Evolutionary conservation across 2,329 filamentous ascomycete species (phyloP), one percentile per base, ranked within the genome.

Genomic region (Juglanconis sp.): DNA sequence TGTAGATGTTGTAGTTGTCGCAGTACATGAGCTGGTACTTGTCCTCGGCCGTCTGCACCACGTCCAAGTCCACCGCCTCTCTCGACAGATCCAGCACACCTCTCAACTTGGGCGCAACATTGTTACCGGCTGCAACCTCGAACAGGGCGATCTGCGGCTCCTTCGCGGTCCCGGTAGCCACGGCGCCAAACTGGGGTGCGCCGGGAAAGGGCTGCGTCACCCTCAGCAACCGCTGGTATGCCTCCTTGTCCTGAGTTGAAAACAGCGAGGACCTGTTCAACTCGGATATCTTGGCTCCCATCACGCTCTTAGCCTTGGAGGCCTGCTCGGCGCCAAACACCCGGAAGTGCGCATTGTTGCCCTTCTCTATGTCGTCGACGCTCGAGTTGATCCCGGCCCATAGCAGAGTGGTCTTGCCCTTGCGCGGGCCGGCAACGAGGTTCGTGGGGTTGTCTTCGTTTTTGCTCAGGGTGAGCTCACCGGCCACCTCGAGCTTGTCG

Each of bases 371-470:
- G 60, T 92, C 87, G 5, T 81, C 82, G 51, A 86, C 81, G 61
- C 88, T 89, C 61, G 91, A 92, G 73, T 96, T 97, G 76, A 96
- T 88, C 57, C 92, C 92, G 32, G 92, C 91, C 65, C 90, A 87
- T 7, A 86, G 76, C 47, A 83, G 71, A 5, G 84, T 83, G 55
- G 71, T 77, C 68, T 81, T 87, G 54, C 77, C 79, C 74, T 78
- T 83, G 74, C 69, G 82, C 70, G 77, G 82, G 65, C 91, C 87
- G 56, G 89, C 85, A 47, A 87, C 91, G 53, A 97, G 81, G 57
- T 90, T 93, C 65, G 89, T 92, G 61, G 96, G 91, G 59, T 90
- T 96, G 75, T 98, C 94, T 77, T 97, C 93, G 70, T 93, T 86
- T 67, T 86, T 83, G 63, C 90, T 90, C 53, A 96, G 85, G 61